phyloP scores from a whole-genome alignment of 148 eudicot genomes.

The Fagopyrum homotropicum region DNA sequence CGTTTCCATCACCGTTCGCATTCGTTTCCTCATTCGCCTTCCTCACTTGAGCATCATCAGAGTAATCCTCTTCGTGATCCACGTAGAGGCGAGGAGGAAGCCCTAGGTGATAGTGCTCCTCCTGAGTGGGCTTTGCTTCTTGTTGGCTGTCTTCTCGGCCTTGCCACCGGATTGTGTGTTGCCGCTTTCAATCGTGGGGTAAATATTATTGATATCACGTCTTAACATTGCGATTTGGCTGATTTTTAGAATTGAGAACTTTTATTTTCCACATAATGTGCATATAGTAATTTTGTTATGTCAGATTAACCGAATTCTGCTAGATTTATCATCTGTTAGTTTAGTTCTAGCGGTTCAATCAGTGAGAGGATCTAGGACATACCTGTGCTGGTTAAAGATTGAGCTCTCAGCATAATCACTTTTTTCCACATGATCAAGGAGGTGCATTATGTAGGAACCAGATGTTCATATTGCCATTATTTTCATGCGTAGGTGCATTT shows the following conservation, averaged over 20 bases:
- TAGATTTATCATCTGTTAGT: background rate
- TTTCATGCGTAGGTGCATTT: conserved; percentile 56
- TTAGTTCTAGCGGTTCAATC: background rate
- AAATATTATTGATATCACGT: conserved; percentile 2
- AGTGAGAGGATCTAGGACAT: background rate
- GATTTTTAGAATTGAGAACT: background rate
- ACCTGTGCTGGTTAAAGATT: background rate
- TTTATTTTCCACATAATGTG: background rate
- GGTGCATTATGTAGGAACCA: background rate
- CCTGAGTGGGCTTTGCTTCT: conserved; percentile 97
- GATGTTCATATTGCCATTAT: conserved; percentile 6
- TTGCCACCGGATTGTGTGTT: conserved; percentile 91
- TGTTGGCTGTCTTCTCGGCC: conserved; percentile 87
- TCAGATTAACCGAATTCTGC: background rate
- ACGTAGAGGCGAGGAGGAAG: conserved; percentile 32
- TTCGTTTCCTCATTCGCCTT: conserved; percentile 11
- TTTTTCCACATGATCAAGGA: background rate
- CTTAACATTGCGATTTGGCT: no score
- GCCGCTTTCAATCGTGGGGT: conserved; percentile 89
- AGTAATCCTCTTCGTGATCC: conserved; percentile 11
- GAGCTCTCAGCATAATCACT: background rate
- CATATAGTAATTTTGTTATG: background rate
- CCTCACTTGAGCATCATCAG: conserved; percentile 13
- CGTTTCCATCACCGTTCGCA: conserved; percentile 4
- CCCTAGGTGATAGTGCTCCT: conserved; percentile 55